Percentiles rank a stretch among this genome's conserved stretches.
Evolutionary conservation across 139 green algal species (phyloP).

Genomic region (Chlorella sp.): DNA sequence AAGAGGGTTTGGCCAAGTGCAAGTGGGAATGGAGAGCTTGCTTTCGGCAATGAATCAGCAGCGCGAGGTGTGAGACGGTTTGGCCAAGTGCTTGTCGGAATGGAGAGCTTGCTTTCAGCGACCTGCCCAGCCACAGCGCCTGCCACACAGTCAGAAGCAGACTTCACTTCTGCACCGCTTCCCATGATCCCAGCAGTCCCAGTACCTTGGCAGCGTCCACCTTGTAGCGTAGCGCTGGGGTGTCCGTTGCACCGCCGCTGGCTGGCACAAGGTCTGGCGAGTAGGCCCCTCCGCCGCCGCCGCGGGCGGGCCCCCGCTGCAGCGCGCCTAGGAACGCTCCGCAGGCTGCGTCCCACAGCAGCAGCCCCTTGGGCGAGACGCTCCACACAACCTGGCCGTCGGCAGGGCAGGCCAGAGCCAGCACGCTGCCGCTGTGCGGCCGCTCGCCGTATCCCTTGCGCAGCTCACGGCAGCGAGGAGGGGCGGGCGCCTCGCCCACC

Average conservation of each 20-base stretch:
- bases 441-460: conserved; percentile 40
- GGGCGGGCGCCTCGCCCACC: neutral
- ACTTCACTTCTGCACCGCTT: too few relatives aligned
- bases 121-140: too few relatives aligned
- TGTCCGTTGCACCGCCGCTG: neutral
- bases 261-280: neutral
- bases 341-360: conserved; percentile 68
- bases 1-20: neutral
- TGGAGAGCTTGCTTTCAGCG: too few relatives aligned
- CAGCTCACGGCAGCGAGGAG: conserved; percentile 45
- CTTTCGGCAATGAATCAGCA: too few relatives aligned
- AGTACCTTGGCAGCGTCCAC: neutral
- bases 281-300: neutral
- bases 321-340: conserved; percentile 46
- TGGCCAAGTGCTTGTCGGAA: too few relatives aligned
- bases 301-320: neutral
- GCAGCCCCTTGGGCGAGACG: conserved; percentile 48
- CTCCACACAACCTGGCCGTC: conserved; percentile 69
- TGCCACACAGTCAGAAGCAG: too few relatives aligned
- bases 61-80: too few relatives aligned
- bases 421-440: conserved; percentile 42
- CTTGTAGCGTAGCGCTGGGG: neutral
- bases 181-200: neutral
- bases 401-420: conserved; percentile 30
- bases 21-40: neutral